Percentiles rank a stretch among this genome's conserved stretches.
Conservation (phyloP, 768 basidiomycete genomes). For the Xanthoconium purpureum region DNA sequence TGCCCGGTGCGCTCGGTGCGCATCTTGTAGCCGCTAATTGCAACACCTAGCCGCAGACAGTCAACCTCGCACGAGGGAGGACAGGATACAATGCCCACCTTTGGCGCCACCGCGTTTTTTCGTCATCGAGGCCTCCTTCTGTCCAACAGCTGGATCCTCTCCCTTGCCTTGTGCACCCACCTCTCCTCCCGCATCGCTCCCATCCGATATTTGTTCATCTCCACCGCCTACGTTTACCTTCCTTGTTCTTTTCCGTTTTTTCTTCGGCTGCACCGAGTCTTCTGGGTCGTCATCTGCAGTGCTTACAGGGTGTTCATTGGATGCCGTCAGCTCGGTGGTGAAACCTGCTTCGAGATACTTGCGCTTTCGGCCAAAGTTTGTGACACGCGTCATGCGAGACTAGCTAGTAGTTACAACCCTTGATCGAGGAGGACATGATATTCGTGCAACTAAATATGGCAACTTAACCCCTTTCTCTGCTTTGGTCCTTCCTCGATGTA, state of each 20-base stretch:
- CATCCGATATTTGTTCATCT: slow-evolving; percentile 3
- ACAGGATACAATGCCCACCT: slow-evolving; percentile 12
- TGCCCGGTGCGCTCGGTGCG: slow-evolving; percentile 58
- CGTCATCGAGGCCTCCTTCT: slow-evolving; percentile 30
- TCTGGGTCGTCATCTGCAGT: slow-evolving; percentile 2
- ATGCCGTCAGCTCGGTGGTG: slow-evolving; percentile 8
- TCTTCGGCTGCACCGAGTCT: slow-evolving; percentile 39
- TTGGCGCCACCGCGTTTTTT: slow-evolving; percentile 29
- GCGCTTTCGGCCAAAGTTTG: slow-evolving; percentile 71
- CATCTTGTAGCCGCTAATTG: slow-evolving; percentile 20
- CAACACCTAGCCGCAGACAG: slow-evolving; percentile 24
- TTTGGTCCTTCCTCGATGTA: too few relatives aligned
- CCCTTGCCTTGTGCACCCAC: slow-evolving; percentile 18
- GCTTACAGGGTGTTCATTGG: neutral
- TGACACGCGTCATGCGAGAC: slow-evolving; percentile 60
- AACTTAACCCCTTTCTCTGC: neutral
- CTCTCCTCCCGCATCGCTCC: slow-evolving; percentile 17
- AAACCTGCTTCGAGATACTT: slow-evolving; percentile 68
- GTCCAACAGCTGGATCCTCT: slow-evolving; percentile 10
- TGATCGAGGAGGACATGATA: neutral
- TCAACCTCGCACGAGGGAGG: slow-evolving; percentile 5
- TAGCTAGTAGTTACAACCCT: neutral
- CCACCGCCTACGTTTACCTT: slow-evolving; percentile 33
- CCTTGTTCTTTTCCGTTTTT: slow-evolving; percentile 58
- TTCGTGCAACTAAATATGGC: too few relatives aligned